A percentile compares a stretch with the other conserved stretches of the same genome.
These are phyloP conservation scores for Fusarium chaquense DNA, from an alignment of 2,329 filamentous ascomycete genomes.

Conservation along the genomic window DNA sequence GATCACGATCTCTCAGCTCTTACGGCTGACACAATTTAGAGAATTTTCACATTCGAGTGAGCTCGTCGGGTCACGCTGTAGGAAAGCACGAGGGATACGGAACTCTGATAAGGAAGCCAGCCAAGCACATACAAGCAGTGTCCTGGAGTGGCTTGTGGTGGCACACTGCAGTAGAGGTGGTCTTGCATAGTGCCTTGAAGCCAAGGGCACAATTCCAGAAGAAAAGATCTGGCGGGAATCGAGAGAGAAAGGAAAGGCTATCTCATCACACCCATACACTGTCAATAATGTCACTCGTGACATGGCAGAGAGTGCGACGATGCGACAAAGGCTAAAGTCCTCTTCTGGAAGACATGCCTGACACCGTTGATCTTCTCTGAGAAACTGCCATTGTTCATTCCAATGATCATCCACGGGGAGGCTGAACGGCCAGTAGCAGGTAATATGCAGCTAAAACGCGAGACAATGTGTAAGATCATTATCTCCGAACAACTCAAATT, in stretches of 20 bases:
- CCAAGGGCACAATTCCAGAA: neutral
- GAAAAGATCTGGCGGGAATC: neutral
- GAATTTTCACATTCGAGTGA: neutral
- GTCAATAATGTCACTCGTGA: neutral
- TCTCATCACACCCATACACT: neutral
- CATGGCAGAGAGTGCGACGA: neutral
- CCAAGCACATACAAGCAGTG: neutral
- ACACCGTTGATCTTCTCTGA: neutral
- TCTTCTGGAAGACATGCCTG: conserved; percentile 3
- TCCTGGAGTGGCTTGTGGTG: conserved; percentile 14
- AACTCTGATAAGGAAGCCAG: neutral
- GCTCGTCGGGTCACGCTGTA: neutral
- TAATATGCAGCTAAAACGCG: neutral
- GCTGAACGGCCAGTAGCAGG: neutral
- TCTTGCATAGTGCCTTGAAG: neutral
- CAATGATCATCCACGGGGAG: neutral
- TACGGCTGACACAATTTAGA: neutral
- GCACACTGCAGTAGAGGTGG: conserved; percentile 6
- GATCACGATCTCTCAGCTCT: neutral
- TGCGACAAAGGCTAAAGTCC: neutral
- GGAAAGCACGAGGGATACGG: neutral
- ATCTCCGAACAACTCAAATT: neutral
- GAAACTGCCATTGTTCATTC: neutral
- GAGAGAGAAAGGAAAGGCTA: neutral
- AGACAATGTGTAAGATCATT: neutral